Evolutionary conservation across 495 filamentous ascomycete genomes (phyloP), one percentile per base, ranked within the genome.

Genomic region (Aspergillus bertholletiae): DNA sequence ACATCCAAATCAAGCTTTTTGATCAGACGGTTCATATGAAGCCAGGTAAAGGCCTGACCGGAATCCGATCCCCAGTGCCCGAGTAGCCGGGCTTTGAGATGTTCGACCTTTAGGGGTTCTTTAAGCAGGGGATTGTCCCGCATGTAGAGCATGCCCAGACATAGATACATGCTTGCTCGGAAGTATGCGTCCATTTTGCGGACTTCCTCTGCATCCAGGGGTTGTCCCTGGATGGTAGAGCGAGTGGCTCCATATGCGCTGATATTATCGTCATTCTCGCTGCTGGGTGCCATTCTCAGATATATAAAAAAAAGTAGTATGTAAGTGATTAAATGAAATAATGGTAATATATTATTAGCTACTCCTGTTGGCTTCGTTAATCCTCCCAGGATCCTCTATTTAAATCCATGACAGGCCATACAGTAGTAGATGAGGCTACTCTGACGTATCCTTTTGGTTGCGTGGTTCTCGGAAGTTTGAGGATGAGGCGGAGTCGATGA

Each of bases 1-100:
- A 80, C 75, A 60, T 89, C 80, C 49, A 90, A 70, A 54, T 86
- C 77, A 61, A 88, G 88, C 66, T 88, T 89, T 64, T 83, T 88
- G 74, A 88, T 87, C 24, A 89, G 75, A 46, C 85, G 80, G 71
- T 88, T 89, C 80, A 88, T 85, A 68, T 90, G 87, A 70, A 88
- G 85, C 72, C 83, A 88, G 24, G 86, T 86, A 69, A 90, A 88
- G 26, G 82, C 82, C 64, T 88, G 87, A 26, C 86, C 87, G 15
- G 87, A 83, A 47, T 87, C 85, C 7, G 83, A 86, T 50, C 87
- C 87, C 77, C 87, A 90, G 63, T 90, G 87, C 23, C 87, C 87
- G 7, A 90, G 75, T 2, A 88, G 75, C 22, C 87, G 83, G 34
- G 77, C 76, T 62, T 90, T 90, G 66, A 89, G 73, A 62, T 88